These are phyloP conservation scores for Hirsutella minnesotensis DNA, from an alignment of 2,329 filamentous ascomycete species.

Conservation along the genomic window DNA sequence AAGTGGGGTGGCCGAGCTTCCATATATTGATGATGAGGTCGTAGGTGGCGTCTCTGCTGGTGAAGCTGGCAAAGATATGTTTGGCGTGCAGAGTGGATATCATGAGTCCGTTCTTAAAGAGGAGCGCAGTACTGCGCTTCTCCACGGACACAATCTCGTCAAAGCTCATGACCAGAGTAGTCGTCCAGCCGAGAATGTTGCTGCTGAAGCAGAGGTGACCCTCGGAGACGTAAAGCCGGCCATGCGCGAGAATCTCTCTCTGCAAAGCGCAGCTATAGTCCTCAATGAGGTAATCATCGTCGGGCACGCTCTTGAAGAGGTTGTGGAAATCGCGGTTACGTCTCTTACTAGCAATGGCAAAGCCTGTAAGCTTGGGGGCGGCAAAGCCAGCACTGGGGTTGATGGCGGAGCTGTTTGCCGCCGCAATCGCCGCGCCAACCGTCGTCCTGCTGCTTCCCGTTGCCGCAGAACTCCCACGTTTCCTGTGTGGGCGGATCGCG, in stretches of 20 bases:
- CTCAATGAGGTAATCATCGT: slow-evolving; percentile 96
- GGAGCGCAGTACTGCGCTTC: slow-evolving; percentile 86
- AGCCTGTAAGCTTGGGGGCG: slow-evolving; percentile 75
- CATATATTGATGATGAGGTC: slow-evolving; percentile 96
- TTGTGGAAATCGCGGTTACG: slow-evolving; percentile 91
- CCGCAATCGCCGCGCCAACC: slow-evolving; percentile 59
- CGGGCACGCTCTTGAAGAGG: slow-evolving; percentile 90
- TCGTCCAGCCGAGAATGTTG: slow-evolving; percentile 97
- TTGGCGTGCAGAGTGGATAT: slow-evolving; percentile 92
- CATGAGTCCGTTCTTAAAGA: slow-evolving; percentile 96
- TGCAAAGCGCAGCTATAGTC: slow-evolving; percentile 97
- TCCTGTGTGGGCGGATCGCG: slow-evolving; percentile 49
- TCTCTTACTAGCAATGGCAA: slow-evolving; percentile 92
- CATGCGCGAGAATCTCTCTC: slow-evolving; percentile 88
- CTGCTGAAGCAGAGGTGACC: slow-evolving; percentile 97
- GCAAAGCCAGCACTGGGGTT: slow-evolving; percentile 45
- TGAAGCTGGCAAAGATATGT: slow-evolving; percentile 90
- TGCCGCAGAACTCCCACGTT: slow-evolving; percentile 71
- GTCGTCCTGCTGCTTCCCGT: slow-evolving; percentile 36
- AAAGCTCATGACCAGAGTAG: slow-evolving; percentile 94
- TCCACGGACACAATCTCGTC: slow-evolving; percentile 96
- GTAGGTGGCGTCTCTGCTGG: slow-evolving; percentile 90
- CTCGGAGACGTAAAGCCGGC: slow-evolving; percentile 89
- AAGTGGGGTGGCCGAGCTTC: slow-evolving; percentile 88
- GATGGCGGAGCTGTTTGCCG: slow-evolving; percentile 58